Evolutionary conservation across 2,329 filamentous ascomycete genomes (phyloP), one percentile per base, ranked within the genome.

Genomic region (Cytospora mali): DNA sequence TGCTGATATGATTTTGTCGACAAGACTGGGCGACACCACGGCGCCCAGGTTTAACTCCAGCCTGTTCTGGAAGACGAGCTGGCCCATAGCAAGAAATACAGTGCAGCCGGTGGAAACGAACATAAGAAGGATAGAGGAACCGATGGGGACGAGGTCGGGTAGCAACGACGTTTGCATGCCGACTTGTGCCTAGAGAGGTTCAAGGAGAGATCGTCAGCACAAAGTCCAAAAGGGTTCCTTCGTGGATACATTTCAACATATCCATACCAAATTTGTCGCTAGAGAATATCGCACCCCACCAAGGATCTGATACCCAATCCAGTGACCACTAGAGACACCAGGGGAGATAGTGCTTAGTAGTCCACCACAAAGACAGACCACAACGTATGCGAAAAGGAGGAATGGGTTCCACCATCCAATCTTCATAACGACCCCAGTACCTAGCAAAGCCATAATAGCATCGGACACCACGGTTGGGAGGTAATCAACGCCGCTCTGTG

Each of bases 271-370:
- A 7, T 54, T 54, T 6, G 51, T 54, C 18, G 69, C 75, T 4
- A 76, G 68, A 4, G 82, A 82, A 16, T 69, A 71, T 3, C 80
- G 81, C 1, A 80, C 66, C 4, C 82, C 83, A 2, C 74, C 69
- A 0, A 82, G 66, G 25, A 83, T 68, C 69, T 83, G 80, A 64
- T 79, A 83, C 1, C 79, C 80, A 28, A 83, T 77, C 76, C 78
- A 81, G 28, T 70, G 68, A 6, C 70, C 74, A 0, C 69, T 65
- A 4, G 66, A 33, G 10, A 74, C 74, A 16, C 68, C 63, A 4
- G 73, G 65, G 7, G 70, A 69, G 10, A 79, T 70, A 0, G 74
- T 76, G 56, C 75, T 75, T 14, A 80, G 66, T 14, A 79, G 65
- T 0, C 77, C 77, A 31, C 71, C 68, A 14, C 72, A 75, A 4